These are phyloP conservation scores for Calonectria multiphialidica DNA, from an alignment of 2,329 filamentous ascomycete genomes.

Conservation along the genomic window DNA sequence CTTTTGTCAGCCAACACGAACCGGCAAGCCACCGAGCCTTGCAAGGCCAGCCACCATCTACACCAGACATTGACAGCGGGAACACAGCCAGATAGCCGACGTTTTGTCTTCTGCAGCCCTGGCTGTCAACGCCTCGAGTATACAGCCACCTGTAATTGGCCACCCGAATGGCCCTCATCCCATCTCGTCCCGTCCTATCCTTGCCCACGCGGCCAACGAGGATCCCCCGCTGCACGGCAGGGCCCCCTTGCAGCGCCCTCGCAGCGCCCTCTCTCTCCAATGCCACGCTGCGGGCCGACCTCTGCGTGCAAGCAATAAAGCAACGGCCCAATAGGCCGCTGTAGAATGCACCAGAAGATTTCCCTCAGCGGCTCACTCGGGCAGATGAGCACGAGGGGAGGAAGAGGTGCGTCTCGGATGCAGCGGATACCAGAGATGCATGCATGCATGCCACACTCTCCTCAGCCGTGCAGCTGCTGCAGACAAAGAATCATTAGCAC, in stretches of 20 bases:
- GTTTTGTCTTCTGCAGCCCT: background rate
- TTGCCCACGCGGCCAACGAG: background rate
- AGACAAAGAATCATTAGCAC: constrained; percentile 2
- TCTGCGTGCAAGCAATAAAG: background rate
- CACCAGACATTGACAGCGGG: background rate
- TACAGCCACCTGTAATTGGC: constrained; percentile 5
- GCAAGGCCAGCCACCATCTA: background rate
- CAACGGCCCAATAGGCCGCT: background rate
- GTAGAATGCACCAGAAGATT: background rate
- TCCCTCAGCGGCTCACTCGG: background rate
- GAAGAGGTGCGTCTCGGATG: background rate
- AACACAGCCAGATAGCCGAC: background rate
- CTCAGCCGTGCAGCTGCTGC: background rate
- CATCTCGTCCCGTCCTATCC: background rate
- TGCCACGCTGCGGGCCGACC: background rate
- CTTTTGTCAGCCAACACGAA: constrained; percentile 1
- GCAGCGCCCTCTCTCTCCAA: background rate
- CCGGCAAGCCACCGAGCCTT: background rate
- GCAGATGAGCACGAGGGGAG: background rate
- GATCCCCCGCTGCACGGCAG: constrained; percentile 7
- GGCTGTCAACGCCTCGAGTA: background rate
- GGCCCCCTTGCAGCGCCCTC: background rate
- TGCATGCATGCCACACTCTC: background rate
- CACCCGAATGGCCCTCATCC: background rate
- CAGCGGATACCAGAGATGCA: background rate